A percentile compares a stretch with the other conserved stretches of the same genome.
phyloP scores from a whole-genome alignment of 2,329 filamentous ascomycete species.

The Fusarium sp. region DNA sequence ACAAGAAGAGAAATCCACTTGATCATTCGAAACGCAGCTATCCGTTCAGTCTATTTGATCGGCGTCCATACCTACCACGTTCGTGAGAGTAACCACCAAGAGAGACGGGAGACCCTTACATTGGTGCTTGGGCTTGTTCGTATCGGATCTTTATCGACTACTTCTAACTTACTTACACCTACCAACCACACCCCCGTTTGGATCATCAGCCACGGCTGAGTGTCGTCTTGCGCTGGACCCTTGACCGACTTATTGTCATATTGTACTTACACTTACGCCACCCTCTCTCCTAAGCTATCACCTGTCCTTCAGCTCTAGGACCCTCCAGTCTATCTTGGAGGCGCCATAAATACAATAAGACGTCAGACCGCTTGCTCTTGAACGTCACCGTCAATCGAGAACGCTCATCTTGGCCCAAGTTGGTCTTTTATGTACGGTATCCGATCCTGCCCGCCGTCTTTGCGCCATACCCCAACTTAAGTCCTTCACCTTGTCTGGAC shows the following conservation, averaged over 20 bases:
- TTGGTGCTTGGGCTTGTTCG: slow-evolving; percentile 31
- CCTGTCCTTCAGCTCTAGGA: slow-evolving; percentile 32
- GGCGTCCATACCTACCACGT: slow-evolving; percentile 29
- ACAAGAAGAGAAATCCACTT: slow-evolving; percentile 33
- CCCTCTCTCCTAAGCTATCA: slow-evolving; percentile 24
- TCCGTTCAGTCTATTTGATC: slow-evolving; percentile 25
- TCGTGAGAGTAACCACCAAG: slow-evolving; percentile 24
- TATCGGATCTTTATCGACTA: slow-evolving; percentile 26
- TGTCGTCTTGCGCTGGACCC: slow-evolving; percentile 18
- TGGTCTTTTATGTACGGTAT: slow-evolving; percentile 30
- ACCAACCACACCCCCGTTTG: background rate
- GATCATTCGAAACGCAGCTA: slow-evolving; percentile 29
- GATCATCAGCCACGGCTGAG: slow-evolving; percentile 17
- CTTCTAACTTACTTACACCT: background rate
- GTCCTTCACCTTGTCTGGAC: background rate
- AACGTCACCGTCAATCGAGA: slow-evolving; percentile 18
- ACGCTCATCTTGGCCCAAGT: slow-evolving; percentile 30
- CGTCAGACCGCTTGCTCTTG: slow-evolving; percentile 43
- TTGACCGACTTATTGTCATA: slow-evolving; percentile 37
- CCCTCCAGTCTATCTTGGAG: slow-evolving; percentile 33
- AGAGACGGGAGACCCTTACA: slow-evolving; percentile 35
- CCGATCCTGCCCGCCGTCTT: slow-evolving; percentile 28
- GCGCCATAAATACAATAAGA: slow-evolving; percentile 43
- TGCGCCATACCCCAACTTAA: slow-evolving; percentile 28
- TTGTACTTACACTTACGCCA: slow-evolving; percentile 36